phyloP scores from a whole-genome alignment of 257 asterid species.

The Rehmannia glutinosa region DNA sequence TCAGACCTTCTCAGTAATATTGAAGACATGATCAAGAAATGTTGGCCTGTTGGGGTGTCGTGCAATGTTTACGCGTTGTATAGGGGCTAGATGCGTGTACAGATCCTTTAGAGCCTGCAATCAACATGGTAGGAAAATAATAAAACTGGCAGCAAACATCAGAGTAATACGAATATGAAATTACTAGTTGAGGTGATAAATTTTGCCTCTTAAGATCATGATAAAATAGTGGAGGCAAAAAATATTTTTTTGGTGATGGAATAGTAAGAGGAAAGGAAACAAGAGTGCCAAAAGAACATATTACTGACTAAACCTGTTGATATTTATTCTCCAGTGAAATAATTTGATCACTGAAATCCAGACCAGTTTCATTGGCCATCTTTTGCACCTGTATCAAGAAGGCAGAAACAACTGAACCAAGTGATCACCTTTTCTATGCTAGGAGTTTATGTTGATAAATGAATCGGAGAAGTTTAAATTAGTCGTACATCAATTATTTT shows the following conservation, averaged over 20 bases:
- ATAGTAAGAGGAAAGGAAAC: background rate
- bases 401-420: constrained; percentile 8
- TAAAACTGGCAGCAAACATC: background rate
- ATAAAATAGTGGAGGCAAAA: background rate
- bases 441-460: background rate
- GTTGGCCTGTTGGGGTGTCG: constrained; percentile 93
- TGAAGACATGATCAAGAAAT: constrained; percentile 83
- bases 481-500: constrained; percentile 65
- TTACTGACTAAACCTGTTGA: constrained; percentile 63
- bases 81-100: constrained; percentile 76
- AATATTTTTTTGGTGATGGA: background rate
- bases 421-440: background rate
- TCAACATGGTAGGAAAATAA: constrained; percentile 2
- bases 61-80: constrained; percentile 87
- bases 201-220: constrained; percentile 8
- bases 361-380: constrained; percentile 93
- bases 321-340: constrained; percentile 68
- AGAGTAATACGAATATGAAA: constrained; percentile 4
- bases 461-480: background rate
- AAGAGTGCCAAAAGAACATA: background rate
- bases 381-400: constrained; percentile 60
- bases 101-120: constrained; percentile 83
- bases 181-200: constrained; percentile 1
- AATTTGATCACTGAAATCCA: constrained; percentile 82
- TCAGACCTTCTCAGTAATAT: constrained; percentile 74